Percentiles rank a stretch among this genome's conserved stretches.
These are phyloP conservation scores for Choiromyces venosus DNA, from an alignment of 495 filamentous ascomycete species.

Conservation along the genomic window DNA sequence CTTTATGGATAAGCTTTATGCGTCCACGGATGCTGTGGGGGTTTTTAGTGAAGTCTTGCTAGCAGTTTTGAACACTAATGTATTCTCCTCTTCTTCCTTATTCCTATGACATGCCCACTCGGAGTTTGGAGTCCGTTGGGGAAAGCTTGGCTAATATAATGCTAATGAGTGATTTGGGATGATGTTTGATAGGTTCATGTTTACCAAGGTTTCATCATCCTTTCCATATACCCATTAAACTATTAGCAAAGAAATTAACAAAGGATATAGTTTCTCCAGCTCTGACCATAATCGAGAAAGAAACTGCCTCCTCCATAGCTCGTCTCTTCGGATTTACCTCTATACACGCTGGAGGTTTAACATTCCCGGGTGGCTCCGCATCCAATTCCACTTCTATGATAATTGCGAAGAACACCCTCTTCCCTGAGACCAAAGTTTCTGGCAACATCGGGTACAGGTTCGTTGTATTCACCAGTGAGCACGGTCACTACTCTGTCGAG, in stretches of 20 bases:
- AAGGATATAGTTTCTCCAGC: conserved; percentile 65
- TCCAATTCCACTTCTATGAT: conserved; percentile 84
- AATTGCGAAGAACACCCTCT: conserved; percentile 81
- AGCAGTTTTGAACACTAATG: conserved; percentile 79
- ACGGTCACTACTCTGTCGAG: conserved; percentile 92
- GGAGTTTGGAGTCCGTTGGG: neutral
- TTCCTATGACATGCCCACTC: neutral
- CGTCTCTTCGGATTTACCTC: conserved; percentile 68
- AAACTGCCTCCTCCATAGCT: conserved; percentile 63
- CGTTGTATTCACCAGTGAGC: conserved; percentile 78
- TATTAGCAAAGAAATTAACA: neutral
- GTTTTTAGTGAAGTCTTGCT: conserved; percentile 78
- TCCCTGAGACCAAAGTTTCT: conserved; percentile 63
- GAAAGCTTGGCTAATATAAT: neutral
- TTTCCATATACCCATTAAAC: neutral
- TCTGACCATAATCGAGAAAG: conserved; percentile 77
- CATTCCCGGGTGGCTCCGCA: conserved; percentile 78
- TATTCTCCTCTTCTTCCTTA: conserved; percentile 33
- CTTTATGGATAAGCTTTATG: conserved; percentile 89
- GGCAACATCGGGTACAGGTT: conserved; percentile 63
- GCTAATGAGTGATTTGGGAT: neutral
- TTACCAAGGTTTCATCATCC: conserved; percentile 38
- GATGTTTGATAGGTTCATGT: conserved; percentile 34
- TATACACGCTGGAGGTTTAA: conserved; percentile 72
- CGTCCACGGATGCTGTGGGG: conserved; percentile 76